Evolutionary conservation across 1,284 basidiomycete species (phyloP), one percentile per base, ranked within the genome.

Genomic region (Exobasidium cylindrosporum): DNA sequence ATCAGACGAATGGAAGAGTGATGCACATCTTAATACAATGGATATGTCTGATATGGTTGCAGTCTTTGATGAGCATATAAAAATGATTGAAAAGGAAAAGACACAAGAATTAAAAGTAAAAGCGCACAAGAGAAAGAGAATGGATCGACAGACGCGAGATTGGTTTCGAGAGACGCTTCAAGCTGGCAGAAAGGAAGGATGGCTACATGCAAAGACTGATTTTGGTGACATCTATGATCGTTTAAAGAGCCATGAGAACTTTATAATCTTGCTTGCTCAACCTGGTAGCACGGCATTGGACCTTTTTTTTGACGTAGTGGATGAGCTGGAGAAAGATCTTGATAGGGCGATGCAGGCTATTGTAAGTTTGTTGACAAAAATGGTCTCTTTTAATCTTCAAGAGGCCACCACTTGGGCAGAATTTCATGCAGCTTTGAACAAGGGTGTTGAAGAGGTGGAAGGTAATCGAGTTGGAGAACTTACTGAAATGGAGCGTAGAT

Each of bases 251-350:
- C 91, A 97, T 72, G 83, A 85, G 49, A 87, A 92, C n/a, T 96
- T 97, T 81, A 83, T 87, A 31, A 84, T 86, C 63, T 86, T 97
- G 78, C 86, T 97, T 4, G 94, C 93, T 1, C 89, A 90, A 74
- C 89, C 91, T 3, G 96, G 96, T 14, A 95, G 91, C 1, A 92
- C 89, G 66, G 92, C 95, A 0, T 84, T 98, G 45, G 95, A 98
- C 69, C 85, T 98, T 10, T 98, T 97, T 82, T 97, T 92, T 91
- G 95, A 98, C 79, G 80, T 86, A 3, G 88, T 97, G 45, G 95
- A 98, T 81, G 85, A 84, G 44, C 84, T 97, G 2, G 91, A 92
- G 72, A 88, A 92, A 73, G 85, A 88, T 68, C 85, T 96, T 11
- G 92, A 95, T 66, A 84, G 84, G 26, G 89, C 90, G 71, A 87